Conservation (phyloP, 306 rosid genomes). For the Lathyrus tuberosus region DNA sequence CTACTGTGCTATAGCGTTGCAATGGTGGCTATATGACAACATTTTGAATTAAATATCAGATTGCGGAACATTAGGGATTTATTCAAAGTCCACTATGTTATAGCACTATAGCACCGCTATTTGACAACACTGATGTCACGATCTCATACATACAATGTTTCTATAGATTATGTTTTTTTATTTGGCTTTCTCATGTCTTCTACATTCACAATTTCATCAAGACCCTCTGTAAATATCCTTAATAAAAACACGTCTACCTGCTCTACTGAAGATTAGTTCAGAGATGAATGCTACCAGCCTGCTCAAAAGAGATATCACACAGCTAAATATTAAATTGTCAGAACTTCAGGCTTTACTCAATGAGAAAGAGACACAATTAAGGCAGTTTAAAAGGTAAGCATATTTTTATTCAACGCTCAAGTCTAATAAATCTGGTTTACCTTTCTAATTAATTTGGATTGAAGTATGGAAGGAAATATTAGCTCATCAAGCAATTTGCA, state of each 20-base stretch:
- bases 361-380: conserved; percentile 74
- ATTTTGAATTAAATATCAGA: too few relatives aligned
- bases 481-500: conserved; percentile 52
- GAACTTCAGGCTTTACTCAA: conserved; percentile 82
- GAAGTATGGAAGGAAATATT: conserved; percentile 58
- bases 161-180: conserved; percentile 19
- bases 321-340: conserved; percentile 74
- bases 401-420: conserved; percentile 15
- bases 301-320: conserved; percentile 73
- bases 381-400: conserved; percentile 67
- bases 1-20: too few relatives aligned
- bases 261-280: conserved; percentile 78
- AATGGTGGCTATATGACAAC: too few relatives aligned
- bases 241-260: conserved; percentile 76
- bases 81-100: too few relatives aligned
- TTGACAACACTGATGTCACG: neutral
- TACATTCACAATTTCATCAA: conserved; percentile 8
- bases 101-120: too few relatives aligned
- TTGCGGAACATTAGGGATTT: too few relatives aligned
- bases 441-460: conserved; percentile 37
- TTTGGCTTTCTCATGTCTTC: conserved; percentile 1
- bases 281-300: conserved; percentile 71
- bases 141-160: neutral
- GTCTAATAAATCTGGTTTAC: neutral
- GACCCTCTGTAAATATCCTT: conserved; percentile 52